These are phyloP conservation scores for Plasmodium inui DNA, from an alignment of 169 alveolate genomes.

Conservation along the genomic window DNA sequence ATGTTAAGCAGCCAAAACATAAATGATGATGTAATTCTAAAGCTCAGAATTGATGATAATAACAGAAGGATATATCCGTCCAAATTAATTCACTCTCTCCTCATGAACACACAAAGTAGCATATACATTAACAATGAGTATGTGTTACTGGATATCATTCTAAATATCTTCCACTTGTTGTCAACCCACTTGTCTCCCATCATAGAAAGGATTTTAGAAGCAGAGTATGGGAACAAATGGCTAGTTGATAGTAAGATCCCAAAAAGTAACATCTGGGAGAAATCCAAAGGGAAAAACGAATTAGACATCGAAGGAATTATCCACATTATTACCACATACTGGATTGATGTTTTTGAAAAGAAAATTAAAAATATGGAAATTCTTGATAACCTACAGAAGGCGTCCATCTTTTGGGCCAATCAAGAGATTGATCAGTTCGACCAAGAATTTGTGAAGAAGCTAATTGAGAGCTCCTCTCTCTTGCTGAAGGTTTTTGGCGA, in stretches of 20 bases:
- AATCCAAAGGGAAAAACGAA: conserved; percentile 78
- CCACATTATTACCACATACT: conserved; percentile 85
- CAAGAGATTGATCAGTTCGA: conserved; percentile 86
- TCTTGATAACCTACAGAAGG: conserved; percentile 76
- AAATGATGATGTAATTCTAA: conserved; percentile 72
- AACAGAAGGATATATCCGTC: conserved; percentile 72
- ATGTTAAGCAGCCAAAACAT: conserved; percentile 70
- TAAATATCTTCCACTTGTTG: conserved; percentile 78
- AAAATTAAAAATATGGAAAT: conserved; percentile 79
- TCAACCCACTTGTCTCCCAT: conserved; percentile 84
- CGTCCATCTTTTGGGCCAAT: conserved; percentile 88
- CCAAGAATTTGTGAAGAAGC: conserved; percentile 77
- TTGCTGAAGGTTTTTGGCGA: conserved; percentile 68
- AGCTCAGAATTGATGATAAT: conserved; percentile 69
- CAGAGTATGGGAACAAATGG: conserved; percentile 84
- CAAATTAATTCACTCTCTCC: conserved; percentile 48
- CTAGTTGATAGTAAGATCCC: conserved; percentile 81
- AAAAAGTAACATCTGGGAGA: conserved; percentile 83
- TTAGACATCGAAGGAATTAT: conserved; percentile 86
- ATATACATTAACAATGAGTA: conserved; percentile 74
- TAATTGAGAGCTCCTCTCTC: conserved; percentile 71
- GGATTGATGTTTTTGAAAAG: conserved; percentile 85
- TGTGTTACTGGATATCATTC: conserved; percentile 54
- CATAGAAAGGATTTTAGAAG: conserved; percentile 78
- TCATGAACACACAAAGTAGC: conserved; percentile 51